Evolutionary conservation across 306 rosid genomes (phyloP), one percentile per base, ranked within the genome.

Genomic region (Vachellia collinsii): DNA sequence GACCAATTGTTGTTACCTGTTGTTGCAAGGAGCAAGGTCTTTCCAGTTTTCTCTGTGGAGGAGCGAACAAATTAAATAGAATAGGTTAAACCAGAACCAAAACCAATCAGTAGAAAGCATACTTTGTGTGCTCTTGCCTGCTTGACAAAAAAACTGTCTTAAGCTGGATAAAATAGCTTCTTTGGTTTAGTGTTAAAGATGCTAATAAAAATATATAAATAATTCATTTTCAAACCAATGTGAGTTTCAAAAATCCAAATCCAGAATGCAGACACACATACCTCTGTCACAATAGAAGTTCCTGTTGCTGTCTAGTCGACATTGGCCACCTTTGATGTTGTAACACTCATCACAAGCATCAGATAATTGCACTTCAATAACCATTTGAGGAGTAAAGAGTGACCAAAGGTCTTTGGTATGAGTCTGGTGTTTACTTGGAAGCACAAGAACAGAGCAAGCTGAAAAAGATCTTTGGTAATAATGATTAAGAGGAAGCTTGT

Each of bases 281-380:
- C 73, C 53, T 42, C 11, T 70, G 67, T 41, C 17, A 37, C 79
- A 82, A 3, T 11, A 6, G 36, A 72, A 42, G 23, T 29, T 77
- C 14, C 43, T 58, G 22, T 64, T 12, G 23, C 59, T 39, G 48
- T 82, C 42, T 4, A 58, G 59, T 50, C 20, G 74, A 71, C 86
- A 77, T 47, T 41, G 71, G 53, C 75, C 81, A 70, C 77, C 62
- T 47, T 3, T 70, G 1, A 5, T 1, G 22, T 61, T 14, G 38
- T 65, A 53, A 76, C 88, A 86, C 19, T n/a, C 5, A 4, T 4
- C 7, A 79, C 89, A 86, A 71, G 41, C 71, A 23, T 13, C n/a
- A 14, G 71, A 62, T 17, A 72, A 13, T 4, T 11, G 11, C 10
- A 86, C 80, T 56, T 48, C n/a, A 56, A 74, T 44, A 7, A 6